A percentile compares a stretch with the other conserved stretches of the same genome.
Conservation (phyloP, 2,329 filamentous ascomycete genomes). For the Berkeleyomyces rouxiae region DNA sequence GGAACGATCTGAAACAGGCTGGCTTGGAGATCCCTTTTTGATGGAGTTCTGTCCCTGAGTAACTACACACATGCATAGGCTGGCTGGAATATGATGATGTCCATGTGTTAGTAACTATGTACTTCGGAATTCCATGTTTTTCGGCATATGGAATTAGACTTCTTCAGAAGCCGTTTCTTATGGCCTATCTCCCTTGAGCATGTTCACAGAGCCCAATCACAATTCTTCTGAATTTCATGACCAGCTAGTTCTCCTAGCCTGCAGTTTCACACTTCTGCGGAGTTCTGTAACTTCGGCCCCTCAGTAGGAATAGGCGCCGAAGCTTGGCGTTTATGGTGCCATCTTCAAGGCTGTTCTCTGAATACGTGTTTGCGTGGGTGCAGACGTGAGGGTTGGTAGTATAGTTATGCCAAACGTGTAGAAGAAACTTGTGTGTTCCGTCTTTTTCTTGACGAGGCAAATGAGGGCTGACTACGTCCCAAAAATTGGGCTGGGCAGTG, state of each 20-base stretch:
- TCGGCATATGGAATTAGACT: neutral
- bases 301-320: neutral
- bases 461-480: too few relatives aligned
- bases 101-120: neutral
- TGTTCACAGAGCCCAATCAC: neutral
- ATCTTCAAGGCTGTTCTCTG: neutral
- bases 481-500: too few relatives aligned
- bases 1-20: neutral
- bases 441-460: too few relatives aligned
- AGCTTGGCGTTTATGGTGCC: neutral
- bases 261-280: neutral
- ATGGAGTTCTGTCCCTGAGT: neutral
- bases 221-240: neutral
- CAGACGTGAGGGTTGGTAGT: neutral
- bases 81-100: neutral
- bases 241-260: neutral
- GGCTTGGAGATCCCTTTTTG: neutral
- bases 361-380: neutral
- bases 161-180: neutral
- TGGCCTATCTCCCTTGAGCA: neutral
- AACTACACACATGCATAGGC: neutral
- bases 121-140: neutral
- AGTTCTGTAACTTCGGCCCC: neutral
- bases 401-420: too few relatives aligned
- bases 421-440: too few relatives aligned